Conservation (phyloP, 1,284 basidiomycete genomes). For the Sanghuangporus weigelae region DNA sequence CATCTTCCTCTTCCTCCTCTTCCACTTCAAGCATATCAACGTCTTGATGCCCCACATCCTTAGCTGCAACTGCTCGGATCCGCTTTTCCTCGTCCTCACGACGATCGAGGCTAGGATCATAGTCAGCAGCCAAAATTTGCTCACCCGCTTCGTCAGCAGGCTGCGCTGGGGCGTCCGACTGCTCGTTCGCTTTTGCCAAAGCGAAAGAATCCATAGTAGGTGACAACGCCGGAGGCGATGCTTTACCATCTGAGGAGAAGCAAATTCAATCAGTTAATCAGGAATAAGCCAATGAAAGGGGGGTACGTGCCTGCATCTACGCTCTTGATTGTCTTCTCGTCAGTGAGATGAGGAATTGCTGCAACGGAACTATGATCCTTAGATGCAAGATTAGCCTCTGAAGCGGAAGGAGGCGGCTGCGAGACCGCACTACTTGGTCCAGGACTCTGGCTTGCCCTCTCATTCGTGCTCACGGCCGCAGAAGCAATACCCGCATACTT, state of each 20-base stretch:
- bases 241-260: constrained; percentile 36
- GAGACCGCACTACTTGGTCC: constrained; percentile 68
- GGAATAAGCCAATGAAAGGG: neutral
- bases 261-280: constrained; percentile 1
- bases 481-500: constrained; percentile 58
- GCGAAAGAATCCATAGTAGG: constrained; percentile 52
- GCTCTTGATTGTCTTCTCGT: constrained; percentile 25
- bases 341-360: constrained; percentile 26
- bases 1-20: constrained; percentile 66
- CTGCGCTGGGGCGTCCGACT: constrained; percentile 32
- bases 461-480: constrained; percentile 31
- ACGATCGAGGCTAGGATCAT: constrained; percentile 83
- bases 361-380: constrained; percentile 44
- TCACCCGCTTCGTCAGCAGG: constrained; percentile 48
- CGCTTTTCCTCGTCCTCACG: constrained; percentile 76
- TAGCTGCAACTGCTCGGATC: constrained; percentile 37
- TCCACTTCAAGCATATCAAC: constrained; percentile 54
- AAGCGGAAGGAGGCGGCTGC: constrained; percentile 52
- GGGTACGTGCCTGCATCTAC: constrained; percentile 21
- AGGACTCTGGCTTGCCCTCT: constrained; percentile 46
- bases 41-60: constrained; percentile 34
- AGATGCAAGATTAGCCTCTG: constrained; percentile 57
- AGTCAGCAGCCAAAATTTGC: constrained; percentile 87
- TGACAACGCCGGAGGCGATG: constrained; percentile 45
- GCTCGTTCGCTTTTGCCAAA: constrained; percentile 54